These are phyloP conservation scores for Austroboletus eburneus DNA, from an alignment of 768 basidiomycete species.

Conservation along the genomic window DNA sequence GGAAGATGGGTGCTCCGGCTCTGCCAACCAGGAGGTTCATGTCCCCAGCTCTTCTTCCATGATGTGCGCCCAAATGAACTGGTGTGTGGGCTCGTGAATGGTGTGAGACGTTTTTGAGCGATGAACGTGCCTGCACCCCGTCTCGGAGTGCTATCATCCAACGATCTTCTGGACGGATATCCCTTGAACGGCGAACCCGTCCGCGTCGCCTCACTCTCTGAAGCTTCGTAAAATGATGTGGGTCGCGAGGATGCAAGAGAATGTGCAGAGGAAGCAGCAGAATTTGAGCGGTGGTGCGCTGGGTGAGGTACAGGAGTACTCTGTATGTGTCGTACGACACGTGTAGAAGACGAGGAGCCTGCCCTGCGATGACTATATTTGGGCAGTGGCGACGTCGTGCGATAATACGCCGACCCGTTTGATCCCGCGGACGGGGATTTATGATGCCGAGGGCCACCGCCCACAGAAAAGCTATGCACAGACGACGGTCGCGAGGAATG, in stretches of 20 bases:
- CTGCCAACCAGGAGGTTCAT: slow-evolving; percentile 85
- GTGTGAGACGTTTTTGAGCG: slow-evolving; percentile 76
- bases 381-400: slow-evolving; percentile 77
- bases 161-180: slow-evolving; percentile 42
- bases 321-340: slow-evolving; percentile 67
- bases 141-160: slow-evolving; percentile 43
- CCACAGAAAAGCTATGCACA: slow-evolving; percentile 70
- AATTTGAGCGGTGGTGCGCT: slow-evolving; percentile 68
- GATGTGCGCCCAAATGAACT: slow-evolving; percentile 59
- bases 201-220: slow-evolving; percentile 62
- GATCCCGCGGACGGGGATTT: slow-evolving; percentile 80
- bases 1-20: slow-evolving; percentile 60
- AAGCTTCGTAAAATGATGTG: slow-evolving; percentile 71
- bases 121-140: slow-evolving; percentile 59
- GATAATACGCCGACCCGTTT: slow-evolving; percentile 55
- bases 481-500: slow-evolving; percentile 80
- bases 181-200: slow-evolving; percentile 61
- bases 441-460: slow-evolving; percentile 49
- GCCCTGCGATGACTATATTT: slow-evolving; percentile 70
- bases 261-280: slow-evolving; percentile 71
- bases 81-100: slow-evolving; percentile 57
- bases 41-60: slow-evolving; percentile 89
- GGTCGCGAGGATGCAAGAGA: slow-evolving; percentile 75
- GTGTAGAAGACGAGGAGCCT: slow-evolving; percentile 79
- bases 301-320: slow-evolving; percentile 37